Base-by-base conservation (phyloP, 352 stramenopile genomes). In the Phytophthora parvispora region DNA sequence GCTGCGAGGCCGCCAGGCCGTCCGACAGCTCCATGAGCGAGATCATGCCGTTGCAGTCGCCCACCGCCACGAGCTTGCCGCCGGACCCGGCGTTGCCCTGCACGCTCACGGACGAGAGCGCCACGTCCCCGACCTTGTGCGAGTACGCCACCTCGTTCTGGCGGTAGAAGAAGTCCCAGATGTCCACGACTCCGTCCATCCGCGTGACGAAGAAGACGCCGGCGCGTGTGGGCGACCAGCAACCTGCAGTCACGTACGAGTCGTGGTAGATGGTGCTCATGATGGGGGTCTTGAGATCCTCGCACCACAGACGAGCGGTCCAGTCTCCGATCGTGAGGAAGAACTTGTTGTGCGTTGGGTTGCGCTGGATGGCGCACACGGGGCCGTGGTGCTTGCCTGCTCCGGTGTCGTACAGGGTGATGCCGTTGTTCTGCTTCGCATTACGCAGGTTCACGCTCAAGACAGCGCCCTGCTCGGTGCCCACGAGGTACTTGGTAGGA, bases 251-350 rank as follows among this genome's bases (percentile, higher is more conserved):
- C 16, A 99, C 85, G 68, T 99, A 99, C 58, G 93, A 98, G 58
- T 94, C 86, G 80, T 99, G 95, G 77, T 99, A 99, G 31, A 94
- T 97, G 0, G 97, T 99, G 67, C 93, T 99, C 88, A 99, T 98
- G 76, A 99, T 99, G 12, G 97, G 97, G 34, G 96, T 99, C 74
- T 98, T 99, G 50, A 99, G 77, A 69, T 99, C 97, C 52, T 99
- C 97, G 59, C 94, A 97, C 97, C 97, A 99, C 55, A 99, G 89
- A 25, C 93, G 84, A 49, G 97, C 96, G 15, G 96, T 99, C 97
- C 97, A 99, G 80, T 99, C 97, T 18, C 97, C 97, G 28, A 99
- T 94, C 13, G 96, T 99, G 80, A 99, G 91, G 80, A 99, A 99
- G 69, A 98, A 99, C 72, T 99, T 99, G 78, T 97, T 98, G 73